Percentiles rank a stretch among this genome's conserved stretches.
phyloP scores from a whole-genome alignment of 129 eudicot species.

The Gnaphalium uliginosum region DNA sequence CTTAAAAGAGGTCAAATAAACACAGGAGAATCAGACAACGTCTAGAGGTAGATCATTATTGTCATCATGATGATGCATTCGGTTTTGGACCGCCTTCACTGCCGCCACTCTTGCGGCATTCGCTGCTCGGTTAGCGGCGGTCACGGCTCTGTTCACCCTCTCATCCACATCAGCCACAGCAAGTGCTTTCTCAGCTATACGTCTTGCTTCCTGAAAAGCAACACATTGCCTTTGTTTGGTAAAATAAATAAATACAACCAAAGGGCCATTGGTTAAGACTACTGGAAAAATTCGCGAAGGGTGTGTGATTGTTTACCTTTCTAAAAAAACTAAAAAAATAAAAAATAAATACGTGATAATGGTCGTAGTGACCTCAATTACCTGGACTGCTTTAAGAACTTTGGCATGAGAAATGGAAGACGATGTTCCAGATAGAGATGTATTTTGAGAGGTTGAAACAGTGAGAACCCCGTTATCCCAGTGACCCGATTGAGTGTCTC shows the following conservation, averaged over 20 bases:
- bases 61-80: conserved; percentile 41
- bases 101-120: conserved; percentile 87
- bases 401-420: conserved; percentile 35
- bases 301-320: too few relatives aligned
- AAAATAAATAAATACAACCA: too few relatives aligned
- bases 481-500: conserved; percentile 71
- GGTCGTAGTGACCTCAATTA: conserved; percentile 18
- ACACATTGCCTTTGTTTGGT: not conserved
- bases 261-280: too few relatives aligned
- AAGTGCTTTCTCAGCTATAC: conserved; percentile 61
- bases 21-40: conserved; percentile 27
- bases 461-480: conserved; percentile 74
- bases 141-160: conserved; percentile 62
- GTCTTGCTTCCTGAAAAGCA: conserved; percentile 56
- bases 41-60: conserved; percentile 29
- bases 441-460: conserved; percentile 52
- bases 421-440: conserved; percentile 38
- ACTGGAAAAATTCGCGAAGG: too few relatives aligned
- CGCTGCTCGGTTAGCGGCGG: conserved; percentile 78
- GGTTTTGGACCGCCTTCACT: conserved; percentile 78
- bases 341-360: not conserved
- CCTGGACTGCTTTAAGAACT: conserved; percentile 84
- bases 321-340: too few relatives aligned
- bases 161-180: conserved; percentile 43
- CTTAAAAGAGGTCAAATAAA: conserved; percentile 12